phyloP scores from a whole-genome alignment of 129 eudicot species.

The Helichrysum umbraculigerum region DNA sequence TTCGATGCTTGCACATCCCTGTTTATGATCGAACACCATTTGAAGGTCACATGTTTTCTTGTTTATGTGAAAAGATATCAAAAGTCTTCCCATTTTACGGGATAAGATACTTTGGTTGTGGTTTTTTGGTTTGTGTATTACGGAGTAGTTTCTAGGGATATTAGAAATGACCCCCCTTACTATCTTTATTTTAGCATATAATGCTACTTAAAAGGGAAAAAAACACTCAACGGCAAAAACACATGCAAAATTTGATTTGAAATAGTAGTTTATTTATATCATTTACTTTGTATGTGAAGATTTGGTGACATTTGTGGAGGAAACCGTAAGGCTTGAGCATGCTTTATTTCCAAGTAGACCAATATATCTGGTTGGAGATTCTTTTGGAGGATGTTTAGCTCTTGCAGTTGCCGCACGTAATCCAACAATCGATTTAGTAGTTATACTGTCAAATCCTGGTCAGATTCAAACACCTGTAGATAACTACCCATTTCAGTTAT shows the following conservation, averaged over 20 bases:
- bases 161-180: not conserved
- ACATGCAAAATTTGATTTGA: not conserved
- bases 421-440: slow-evolving; percentile 66
- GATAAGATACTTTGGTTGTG: not conserved
- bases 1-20: slow-evolving; percentile 89
- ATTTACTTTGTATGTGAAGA: slow-evolving; percentile 36
- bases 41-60: slow-evolving; percentile 50
- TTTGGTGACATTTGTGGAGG: slow-evolving; percentile 64
- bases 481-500: slow-evolving; percentile 1
- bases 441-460: slow-evolving; percentile 88
- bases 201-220: not conserved
- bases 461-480: slow-evolving; percentile 23
- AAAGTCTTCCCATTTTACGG: not conserved
- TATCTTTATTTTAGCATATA: not conserved
- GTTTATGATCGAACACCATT: slow-evolving; percentile 83
- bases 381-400: slow-evolving; percentile 90
- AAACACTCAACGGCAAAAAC: not conserved
- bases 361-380: slow-evolving; percentile 81
- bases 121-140: not conserved
- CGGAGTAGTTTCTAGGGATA: too few relatives aligned
- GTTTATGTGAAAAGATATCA: slow-evolving; percentile 20
- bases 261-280: slow-evolving; percentile 1
- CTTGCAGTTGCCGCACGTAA: slow-evolving; percentile 90
- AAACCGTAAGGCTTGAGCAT: slow-evolving; percentile 72
- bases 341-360: slow-evolving; percentile 74